Conservation (phyloP, 2,329 filamentous ascomycete genomes). For the Claviceps sorghi region DNA sequence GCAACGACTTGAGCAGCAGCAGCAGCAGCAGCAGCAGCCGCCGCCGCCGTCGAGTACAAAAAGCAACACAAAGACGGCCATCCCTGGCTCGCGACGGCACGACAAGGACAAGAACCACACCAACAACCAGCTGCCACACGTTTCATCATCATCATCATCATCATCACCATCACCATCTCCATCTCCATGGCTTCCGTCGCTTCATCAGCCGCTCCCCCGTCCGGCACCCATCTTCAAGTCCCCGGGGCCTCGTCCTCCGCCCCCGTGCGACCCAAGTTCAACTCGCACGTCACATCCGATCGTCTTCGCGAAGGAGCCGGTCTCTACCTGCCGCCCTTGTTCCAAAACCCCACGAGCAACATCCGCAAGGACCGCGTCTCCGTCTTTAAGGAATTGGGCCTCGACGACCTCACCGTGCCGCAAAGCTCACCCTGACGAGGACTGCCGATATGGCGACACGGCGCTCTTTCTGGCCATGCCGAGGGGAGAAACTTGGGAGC, state of each 20-base stretch:
- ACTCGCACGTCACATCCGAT: conserved; percentile 35
- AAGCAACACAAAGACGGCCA: no score
- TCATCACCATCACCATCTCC: not conserved
- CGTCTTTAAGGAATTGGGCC: conserved; percentile 36
- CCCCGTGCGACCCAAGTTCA: conserved; percentile 31
- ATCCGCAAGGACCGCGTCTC: conserved; percentile 36
- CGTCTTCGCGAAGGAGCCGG: conserved; percentile 34
- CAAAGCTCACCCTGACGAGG: not conserved
- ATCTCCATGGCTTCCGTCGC: conserved; percentile 1
- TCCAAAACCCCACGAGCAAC: conserved; percentile 26
- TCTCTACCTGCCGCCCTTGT: conserved; percentile 21
- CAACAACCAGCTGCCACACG: no score
- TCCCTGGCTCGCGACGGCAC: not conserved
- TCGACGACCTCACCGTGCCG: conserved; percentile 17
- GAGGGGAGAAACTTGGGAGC: no score
- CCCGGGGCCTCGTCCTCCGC: not conserved
- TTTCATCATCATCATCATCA: no score
- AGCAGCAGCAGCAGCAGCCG: no score
- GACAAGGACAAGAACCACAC: not conserved
- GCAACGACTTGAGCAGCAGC: no score
- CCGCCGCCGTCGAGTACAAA: no score
- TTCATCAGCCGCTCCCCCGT: not conserved
- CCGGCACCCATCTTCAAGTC: conserved; percentile 1
- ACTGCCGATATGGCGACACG: not conserved
- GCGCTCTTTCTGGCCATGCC: no score